Evolutionary conservation across 2,329 filamentous ascomycete species (phyloP), one percentile per base, ranked within the genome.

Genomic region (Didymella segeticola): DNA sequence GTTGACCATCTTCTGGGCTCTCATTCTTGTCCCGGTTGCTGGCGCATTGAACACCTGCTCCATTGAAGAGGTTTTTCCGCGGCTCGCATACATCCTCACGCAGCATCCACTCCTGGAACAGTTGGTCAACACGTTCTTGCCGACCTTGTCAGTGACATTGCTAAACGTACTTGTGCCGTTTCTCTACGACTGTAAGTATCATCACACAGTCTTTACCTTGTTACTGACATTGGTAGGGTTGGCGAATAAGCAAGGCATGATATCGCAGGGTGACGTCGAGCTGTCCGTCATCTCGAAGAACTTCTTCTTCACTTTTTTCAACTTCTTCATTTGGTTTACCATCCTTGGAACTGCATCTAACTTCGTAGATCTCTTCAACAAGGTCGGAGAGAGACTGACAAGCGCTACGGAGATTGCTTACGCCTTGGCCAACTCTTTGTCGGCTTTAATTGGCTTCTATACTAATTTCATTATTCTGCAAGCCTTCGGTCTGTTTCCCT

Each of bases 301-400:
- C 75, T 99, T 98, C 78, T 96, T 98, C 82, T 99, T 99, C 73
- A 93, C 90, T 9, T 99, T 99, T 76, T 98, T 99, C 84, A 99
- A 99, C 77, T 91, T 98, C 52, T 99, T 99, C 77, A 84, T 98
- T 43, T 86, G 98, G 37, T 97, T 98, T 73, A 96, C 93, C 1
- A 83, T 95, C 22, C 90, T 96, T 38, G 90, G 89, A 47, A 91
- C 92, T 4, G 91, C 86, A 1, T 86, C 89, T 31, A 86, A 88
- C 47, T 90, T 96, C 68, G 86, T 86, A 75, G 80, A 81, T 27
- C 83, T 89, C 46, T 81, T 83, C 68, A 77, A 83, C 50, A 78
- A 80, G 22, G 81, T 98, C 39, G 86, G 86, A 47, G 84, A 93
- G 41, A 85, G 88, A 9, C 81, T 96, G 49, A 86, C 85, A 63